Base-by-base conservation (phyloP, 164 flowering plant genomes). In the Warburgia ugandensis region DNA sequence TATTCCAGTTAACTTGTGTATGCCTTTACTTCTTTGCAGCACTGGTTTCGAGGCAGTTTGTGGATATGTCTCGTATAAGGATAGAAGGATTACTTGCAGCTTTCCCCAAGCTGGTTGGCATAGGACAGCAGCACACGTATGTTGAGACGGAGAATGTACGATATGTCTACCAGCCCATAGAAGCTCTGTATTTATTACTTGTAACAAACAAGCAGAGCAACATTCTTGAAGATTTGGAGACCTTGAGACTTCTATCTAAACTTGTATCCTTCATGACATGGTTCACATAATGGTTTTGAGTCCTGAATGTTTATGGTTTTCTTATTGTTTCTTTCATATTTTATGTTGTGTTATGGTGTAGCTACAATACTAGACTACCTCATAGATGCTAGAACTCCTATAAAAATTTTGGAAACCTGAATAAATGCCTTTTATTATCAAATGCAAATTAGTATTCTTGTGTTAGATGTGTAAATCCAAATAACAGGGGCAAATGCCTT, bases 71-170 rank as follows among this genome's bases (percentile, higher is more conserved):
- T 64, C 92, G 97, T 37, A 83, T 83, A 43, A 76, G 99, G 62
- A 86, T 89, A 62, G 99, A 94, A 58, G 95, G 92, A 21, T 83
- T 86, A 60, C 96, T 94, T 61, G 99, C 96, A 26, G 99, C 99
- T 52, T 94, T 89, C 54, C 97, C 99, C 23, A 94, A 94, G 74
- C 60, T 94, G 77, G 81, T 89, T 22, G 99, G 99, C 55, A 83
- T 74, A 17, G 99, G 96, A 54, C 89, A 89, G 62, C 99, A 94
- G 46, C 99, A 94, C 63, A 94, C 99, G 8, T 94, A 82, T 68
- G 88, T 89, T 45, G 99, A 94, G 79, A 89, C 97, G 19, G 96
- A 94, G 54, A 89, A 94, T 74, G 97, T 89, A 30, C 96, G 99
- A 23, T 89, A 89, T 75, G 99, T 94, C 23, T 94, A 89, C 73